These are phyloP conservation scores for Nemania bipapillata DNA, from an alignment of 2,329 filamentous ascomycete genomes.

Conservation along the genomic window DNA sequence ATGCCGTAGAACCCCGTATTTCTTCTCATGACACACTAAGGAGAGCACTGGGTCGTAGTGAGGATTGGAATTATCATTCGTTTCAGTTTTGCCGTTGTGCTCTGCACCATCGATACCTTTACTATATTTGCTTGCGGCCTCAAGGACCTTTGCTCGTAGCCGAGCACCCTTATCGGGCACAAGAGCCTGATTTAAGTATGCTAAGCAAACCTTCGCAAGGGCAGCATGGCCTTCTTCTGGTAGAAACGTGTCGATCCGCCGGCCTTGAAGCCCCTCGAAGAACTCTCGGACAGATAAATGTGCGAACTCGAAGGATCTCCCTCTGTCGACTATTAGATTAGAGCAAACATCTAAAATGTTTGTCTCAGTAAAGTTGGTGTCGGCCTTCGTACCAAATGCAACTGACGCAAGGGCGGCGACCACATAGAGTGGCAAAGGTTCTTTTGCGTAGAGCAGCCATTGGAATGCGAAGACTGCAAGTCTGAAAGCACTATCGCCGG, in stretches of 20 bases:
- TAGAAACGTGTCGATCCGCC: background rate
- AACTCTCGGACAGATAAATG: slow-evolving; percentile 22
- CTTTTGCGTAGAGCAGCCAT: slow-evolving; percentile 8
- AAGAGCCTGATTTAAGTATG: background rate
- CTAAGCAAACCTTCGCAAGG: slow-evolving; percentile 7
- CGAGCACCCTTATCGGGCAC: background rate
- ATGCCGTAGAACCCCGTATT: no score
- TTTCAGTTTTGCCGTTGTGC: no score
- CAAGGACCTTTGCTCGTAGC: no score
- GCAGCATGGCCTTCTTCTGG: slow-evolving; percentile 7
- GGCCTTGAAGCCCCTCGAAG: background rate
- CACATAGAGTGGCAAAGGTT: background rate
- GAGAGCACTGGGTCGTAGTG: no score
- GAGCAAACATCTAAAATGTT: slow-evolving; percentile 13
- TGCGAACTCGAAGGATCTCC: background rate
- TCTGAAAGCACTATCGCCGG: background rate
- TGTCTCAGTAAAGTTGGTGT: background rate
- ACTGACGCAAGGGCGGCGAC: slow-evolving; percentile 5
- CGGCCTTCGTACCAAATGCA: background rate
- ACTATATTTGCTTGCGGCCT: no score
- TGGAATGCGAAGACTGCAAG: slow-evolving; percentile 13
- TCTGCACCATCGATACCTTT: background rate
- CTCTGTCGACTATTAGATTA: background rate
- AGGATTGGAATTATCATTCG: no score
- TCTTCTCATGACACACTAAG: no score